Conservation (phyloP, 257 asterid species). For the Gentiana straminea region DNA sequence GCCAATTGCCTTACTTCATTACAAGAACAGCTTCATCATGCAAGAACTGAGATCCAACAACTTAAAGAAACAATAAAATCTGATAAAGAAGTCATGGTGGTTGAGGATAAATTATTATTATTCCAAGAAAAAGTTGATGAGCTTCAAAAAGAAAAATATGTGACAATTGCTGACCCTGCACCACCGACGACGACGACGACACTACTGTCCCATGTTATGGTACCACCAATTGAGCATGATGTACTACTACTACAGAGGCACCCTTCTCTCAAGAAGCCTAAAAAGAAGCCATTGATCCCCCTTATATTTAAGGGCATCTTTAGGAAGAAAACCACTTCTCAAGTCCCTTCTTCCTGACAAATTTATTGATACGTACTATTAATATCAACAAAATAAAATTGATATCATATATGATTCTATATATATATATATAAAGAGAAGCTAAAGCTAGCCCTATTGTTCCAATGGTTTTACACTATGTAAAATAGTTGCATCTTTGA, state of each 20-base stretch:
- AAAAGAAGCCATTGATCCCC: conserved; percentile 41
- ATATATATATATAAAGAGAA: too few relatives aligned
- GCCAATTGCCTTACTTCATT: conserved; percentile 45
- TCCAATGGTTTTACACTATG: too few relatives aligned
- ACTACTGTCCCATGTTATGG: conserved; percentile 15
- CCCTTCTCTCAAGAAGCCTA: conserved; percentile 58
- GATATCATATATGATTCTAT: too few relatives aligned
- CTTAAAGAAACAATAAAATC: conserved; percentile 19
- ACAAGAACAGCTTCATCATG: conserved; percentile 54
- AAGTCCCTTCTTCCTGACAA: conserved; percentile 20
- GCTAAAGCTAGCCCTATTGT: too few relatives aligned
- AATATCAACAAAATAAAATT: too few relatives aligned
- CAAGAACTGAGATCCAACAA: conserved; percentile 48
- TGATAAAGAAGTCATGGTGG: conserved; percentile 15
- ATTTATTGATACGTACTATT: background rate
- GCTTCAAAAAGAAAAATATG: conserved; percentile 56
- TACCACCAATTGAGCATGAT: conserved; percentile 15
- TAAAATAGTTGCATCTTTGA: too few relatives aligned
- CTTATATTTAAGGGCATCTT: conserved; percentile 15
- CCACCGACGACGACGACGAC: background rate
- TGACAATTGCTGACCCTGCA: conserved; percentile 47
- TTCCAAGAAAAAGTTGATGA: conserved; percentile 7
- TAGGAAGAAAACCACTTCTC: conserved; percentile 22
- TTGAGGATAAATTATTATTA: conserved; percentile 24
- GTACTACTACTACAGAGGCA: conserved; percentile 42